A percentile compares a stretch with the other conserved stretches of the same genome.
These are phyloP conservation scores for Pseudonectria buxi DNA, from an alignment of 2,329 filamentous ascomycete species.

Conservation along the genomic window DNA sequence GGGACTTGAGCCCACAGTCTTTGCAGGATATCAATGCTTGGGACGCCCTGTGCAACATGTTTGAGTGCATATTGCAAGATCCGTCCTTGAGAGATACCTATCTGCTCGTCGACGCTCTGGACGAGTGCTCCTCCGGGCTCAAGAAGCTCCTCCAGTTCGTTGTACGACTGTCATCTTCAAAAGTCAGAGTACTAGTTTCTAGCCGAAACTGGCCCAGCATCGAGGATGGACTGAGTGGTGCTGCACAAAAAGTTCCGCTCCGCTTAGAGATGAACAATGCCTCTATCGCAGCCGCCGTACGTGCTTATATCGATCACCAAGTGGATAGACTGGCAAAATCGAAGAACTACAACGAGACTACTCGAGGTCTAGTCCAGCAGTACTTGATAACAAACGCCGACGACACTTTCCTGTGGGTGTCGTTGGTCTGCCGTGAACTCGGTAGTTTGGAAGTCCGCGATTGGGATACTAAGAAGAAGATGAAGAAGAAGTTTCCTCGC, in stretches of 20 bases:
- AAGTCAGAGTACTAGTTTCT: slow-evolving; percentile 36
- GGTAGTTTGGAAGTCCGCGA: slow-evolving; percentile 1
- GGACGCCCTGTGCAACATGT: slow-evolving; percentile 29
- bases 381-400: slow-evolving; percentile 26
- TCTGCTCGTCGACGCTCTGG: slow-evolving; percentile 40
- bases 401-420: slow-evolving; percentile 27
- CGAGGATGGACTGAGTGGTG: slow-evolving; percentile 19
- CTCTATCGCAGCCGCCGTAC: slow-evolving; percentile 29
- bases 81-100: slow-evolving; percentile 16
- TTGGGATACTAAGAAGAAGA: slow-evolving; percentile 7
- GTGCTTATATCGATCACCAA: slow-evolving; percentile 30
- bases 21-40: slow-evolving; percentile 36
- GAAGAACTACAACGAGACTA: slow-evolving; percentile 9
- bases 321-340: slow-evolving; percentile 20
- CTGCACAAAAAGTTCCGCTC: slow-evolving; percentile 19
- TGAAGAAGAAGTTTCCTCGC: slow-evolving; percentile 25
- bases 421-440: slow-evolving; percentile 14
- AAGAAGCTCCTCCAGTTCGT: slow-evolving; percentile 28
- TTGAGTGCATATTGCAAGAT: slow-evolving; percentile 34
- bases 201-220: slow-evolving; percentile 37
- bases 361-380: slow-evolving; percentile 1
- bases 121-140: slow-evolving; percentile 32
- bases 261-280: slow-evolving; percentile 32
- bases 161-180: slow-evolving; percentile 12
- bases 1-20: slow-evolving; percentile 23